Conservation (phyloP, 441 rosid genomes). For the Pelargonium cotyledonis region DNA sequence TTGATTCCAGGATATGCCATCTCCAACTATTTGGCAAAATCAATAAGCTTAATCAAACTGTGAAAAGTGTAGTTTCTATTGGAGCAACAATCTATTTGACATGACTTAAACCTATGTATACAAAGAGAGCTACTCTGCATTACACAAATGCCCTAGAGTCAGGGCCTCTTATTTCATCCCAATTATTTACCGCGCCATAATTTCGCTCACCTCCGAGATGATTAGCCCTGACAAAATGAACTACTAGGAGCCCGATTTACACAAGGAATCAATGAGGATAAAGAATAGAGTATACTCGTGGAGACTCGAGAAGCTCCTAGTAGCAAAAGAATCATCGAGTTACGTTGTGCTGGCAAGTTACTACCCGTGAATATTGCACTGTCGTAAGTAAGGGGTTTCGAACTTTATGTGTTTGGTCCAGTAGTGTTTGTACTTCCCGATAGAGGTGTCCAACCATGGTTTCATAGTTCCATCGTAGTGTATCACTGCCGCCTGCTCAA, state of each 20-base stretch:
- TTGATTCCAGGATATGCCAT: too few relatives aligned
- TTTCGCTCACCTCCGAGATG: not conserved
- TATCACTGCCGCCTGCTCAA: conserved; percentile 64
- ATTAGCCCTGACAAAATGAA: not conserved
- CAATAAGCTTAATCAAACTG: not conserved
- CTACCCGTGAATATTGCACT: conserved; percentile 71
- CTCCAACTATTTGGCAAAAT: too few relatives aligned
- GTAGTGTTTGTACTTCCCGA: conserved; percentile 47
- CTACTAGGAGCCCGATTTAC: not conserved
- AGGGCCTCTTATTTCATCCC: not conserved
- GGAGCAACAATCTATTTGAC: not conserved
- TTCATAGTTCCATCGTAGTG: conserved; percentile 83
- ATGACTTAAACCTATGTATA: not conserved
- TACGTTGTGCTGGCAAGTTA: not conserved
- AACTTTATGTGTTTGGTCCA: conserved; percentile 64
- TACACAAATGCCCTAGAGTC: not conserved
- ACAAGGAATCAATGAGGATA: not conserved
- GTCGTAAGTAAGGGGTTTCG: conserved; percentile 56
- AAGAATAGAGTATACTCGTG: not conserved
- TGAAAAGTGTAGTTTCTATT: not conserved
- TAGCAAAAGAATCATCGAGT: too few relatives aligned
- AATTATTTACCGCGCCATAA: not conserved
- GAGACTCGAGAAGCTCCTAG: not conserved
- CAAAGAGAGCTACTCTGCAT: not conserved
- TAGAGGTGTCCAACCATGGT: conserved; percentile 78